These are phyloP conservation scores for Alternaria arborescens DNA, from an alignment of 2,329 filamentous ascomycete species.

Conservation along the genomic window DNA sequence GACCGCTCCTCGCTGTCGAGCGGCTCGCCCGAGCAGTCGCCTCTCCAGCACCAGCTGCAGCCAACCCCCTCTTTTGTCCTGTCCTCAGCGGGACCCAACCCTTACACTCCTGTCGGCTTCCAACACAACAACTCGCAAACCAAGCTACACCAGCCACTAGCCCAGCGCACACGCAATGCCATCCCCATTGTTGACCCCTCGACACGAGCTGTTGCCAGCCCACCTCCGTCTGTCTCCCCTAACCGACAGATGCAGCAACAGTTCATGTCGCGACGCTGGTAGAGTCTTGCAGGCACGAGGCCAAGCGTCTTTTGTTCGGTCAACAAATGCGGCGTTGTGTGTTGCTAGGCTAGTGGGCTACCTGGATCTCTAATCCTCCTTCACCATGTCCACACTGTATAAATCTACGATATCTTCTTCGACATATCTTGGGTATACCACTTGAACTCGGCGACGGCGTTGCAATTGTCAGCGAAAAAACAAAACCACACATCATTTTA, in stretches of 20 bases:
- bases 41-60: constrained; percentile 82
- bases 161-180: constrained; percentile 89
- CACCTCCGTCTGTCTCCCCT: constrained; percentile 76
- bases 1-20: constrained; percentile 95
- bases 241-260: constrained; percentile 68
- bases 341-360: constrained; percentile 54
- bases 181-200: constrained; percentile 98
- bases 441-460: constrained; percentile 51
- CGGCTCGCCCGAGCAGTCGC: constrained; percentile 90
- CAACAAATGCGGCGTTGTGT: constrained; percentile 47
- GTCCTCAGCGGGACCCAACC: constrained; percentile 65
- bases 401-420: constrained; percentile 54
- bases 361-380: constrained; percentile 49
- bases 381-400: constrained; percentile 51
- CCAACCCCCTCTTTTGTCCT: constrained; percentile 77
- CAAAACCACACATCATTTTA: constrained; percentile 38
- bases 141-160: constrained; percentile 90
- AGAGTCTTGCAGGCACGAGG: constrained; percentile 48
- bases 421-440: constrained; percentile 54
- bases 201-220: constrained; percentile 90
- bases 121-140: constrained; percentile 65
- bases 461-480: constrained; percentile 48
- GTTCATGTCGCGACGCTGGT: constrained; percentile 60
- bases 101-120: constrained; percentile 67
- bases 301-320: constrained; percentile 40